These are phyloP conservation scores for Boletus reticulatus DNA, from an alignment of 768 basidiomycete species.

Conservation along the genomic window DNA sequence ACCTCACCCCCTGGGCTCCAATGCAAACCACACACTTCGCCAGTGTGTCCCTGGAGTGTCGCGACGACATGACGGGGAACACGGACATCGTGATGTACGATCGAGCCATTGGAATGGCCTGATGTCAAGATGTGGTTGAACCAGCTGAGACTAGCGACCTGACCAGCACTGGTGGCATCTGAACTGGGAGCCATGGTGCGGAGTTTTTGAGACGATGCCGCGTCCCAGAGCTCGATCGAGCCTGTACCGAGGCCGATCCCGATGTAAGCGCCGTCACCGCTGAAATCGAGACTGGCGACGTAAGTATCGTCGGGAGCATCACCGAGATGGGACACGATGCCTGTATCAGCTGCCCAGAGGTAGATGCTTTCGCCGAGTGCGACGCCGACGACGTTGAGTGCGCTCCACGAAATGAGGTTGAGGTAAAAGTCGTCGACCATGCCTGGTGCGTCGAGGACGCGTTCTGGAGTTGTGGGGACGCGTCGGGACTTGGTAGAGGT, in stretches of 20 bases:
- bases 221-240: slow-evolving; percentile 94
- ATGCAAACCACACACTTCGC: slow-evolving; percentile 89
- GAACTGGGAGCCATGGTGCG: slow-evolving; percentile 73
- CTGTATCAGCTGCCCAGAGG: slow-evolving; percentile 92
- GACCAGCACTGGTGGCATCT: slow-evolving; percentile 38
- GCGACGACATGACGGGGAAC: slow-evolving; percentile 85
- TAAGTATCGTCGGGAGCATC: slow-evolving; percentile 76
- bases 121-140: slow-evolving; percentile 80
- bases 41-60: slow-evolving; percentile 85
- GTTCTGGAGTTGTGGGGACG: slow-evolving; percentile 83
- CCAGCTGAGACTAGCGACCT: slow-evolving; percentile 88
- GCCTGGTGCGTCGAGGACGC: slow-evolving; percentile 94
- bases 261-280: slow-evolving; percentile 76
- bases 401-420: slow-evolving; percentile 89
- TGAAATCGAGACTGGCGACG: slow-evolving; percentile 76
- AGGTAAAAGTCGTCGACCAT: slow-evolving; percentile 96
- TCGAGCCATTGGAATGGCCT: slow-evolving; percentile 91
- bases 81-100: slow-evolving; percentile 96
- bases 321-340: slow-evolving; percentile 73
- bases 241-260: slow-evolving; percentile 80
- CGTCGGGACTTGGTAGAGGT: slow-evolving; percentile 71
- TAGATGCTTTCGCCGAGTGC: slow-evolving; percentile 86
- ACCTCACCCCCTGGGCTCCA: slow-evolving; percentile 89
- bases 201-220: slow-evolving; percentile 71
- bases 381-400: slow-evolving; percentile 83